Conservation (phyloP, 129 eudicot species). For the Lactuca sativa region DNA sequence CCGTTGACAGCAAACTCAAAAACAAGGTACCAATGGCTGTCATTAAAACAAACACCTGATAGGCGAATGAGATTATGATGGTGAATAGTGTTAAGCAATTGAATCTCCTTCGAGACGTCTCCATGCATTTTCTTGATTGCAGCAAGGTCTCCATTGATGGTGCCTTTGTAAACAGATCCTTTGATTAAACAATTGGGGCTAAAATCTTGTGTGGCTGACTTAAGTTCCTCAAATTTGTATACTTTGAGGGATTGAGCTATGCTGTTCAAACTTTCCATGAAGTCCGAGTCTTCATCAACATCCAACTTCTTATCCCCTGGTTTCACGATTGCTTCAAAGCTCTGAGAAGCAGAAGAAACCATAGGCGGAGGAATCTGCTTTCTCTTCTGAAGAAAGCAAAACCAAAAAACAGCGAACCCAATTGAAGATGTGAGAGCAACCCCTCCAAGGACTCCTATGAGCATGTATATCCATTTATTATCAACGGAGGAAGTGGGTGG, state of each 20-base stretch:
- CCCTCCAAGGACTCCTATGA: conserved; percentile 68
- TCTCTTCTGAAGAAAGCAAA: conserved; percentile 36
- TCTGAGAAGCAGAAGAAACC: conserved; percentile 43
- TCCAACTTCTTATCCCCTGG: conserved; percentile 43
- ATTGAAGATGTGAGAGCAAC: conserved; percentile 28
- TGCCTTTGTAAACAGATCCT: conserved; percentile 84
- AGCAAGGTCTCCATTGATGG: conserved; percentile 62
- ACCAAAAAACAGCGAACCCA: conserved; percentile 41
- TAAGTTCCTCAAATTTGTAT: conserved; percentile 60
- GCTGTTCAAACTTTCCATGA: conserved; percentile 53
- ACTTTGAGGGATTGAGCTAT: conserved; percentile 76
- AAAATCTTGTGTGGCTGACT: conserved; percentile 64
- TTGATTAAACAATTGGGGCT: conserved; percentile 52
- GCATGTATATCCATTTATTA: conserved; percentile 54
- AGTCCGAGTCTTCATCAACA: conserved; percentile 45
- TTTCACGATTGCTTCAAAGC: conserved; percentile 60
- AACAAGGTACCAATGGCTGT: conserved; percentile 82
- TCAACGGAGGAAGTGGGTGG: conserved; percentile 28
- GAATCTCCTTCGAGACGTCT: conserved; percentile 78
- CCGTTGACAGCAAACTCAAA: conserved; percentile 84
- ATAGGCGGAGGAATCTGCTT: conserved; percentile 25
- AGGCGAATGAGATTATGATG: conserved; percentile 72
- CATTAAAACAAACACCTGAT: conserved; percentile 64
- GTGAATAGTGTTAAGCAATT: conserved; percentile 58
- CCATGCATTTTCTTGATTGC: conserved; percentile 87